phyloP scores from a whole-genome alignment of 306 rosid genomes.

The Quercus glauca region DNA sequence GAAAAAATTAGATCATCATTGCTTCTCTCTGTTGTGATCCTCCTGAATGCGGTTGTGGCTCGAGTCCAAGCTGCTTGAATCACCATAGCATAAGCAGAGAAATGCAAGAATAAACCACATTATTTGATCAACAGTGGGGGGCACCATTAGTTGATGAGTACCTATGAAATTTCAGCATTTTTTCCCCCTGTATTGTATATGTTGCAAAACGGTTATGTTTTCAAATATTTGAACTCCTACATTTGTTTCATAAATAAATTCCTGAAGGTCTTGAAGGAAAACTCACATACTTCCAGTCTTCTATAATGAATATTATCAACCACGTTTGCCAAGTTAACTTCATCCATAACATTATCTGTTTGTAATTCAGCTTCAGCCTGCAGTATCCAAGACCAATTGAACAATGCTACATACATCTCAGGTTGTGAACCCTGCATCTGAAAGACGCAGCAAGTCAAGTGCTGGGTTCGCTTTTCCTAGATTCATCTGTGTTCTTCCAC shows the following conservation, averaged over 20 bases:
- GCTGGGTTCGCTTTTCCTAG: not conserved
- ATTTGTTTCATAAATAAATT: not conserved
- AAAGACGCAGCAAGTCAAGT: not conserved
- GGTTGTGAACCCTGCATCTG: not conserved
- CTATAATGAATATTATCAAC: not conserved
- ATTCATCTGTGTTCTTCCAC: not conserved
- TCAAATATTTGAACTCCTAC: not conserved
- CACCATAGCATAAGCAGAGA: not conserved
- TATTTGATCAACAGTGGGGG: not conserved
- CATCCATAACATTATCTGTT: not conserved
- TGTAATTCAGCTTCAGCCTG: not conserved
- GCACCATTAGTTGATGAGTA: not conserved
- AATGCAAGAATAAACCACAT: not conserved
- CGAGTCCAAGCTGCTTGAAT: conserved; percentile 3
- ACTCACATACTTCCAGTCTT: not conserved
- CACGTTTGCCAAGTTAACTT: too few species aligned
- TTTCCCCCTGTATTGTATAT: not conserved
- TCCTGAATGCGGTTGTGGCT: too few species aligned
- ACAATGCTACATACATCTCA: not conserved
- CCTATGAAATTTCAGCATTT: not conserved
- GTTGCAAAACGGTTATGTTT: not conserved
- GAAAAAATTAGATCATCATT: too few species aligned
- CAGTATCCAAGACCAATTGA: not conserved
- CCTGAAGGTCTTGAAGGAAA: not conserved
- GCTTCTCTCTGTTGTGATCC: too few species aligned